Evolutionary conservation across 352 stramenopile species (phyloP).

Genomic region (Phytophthora idaei): DNA sequence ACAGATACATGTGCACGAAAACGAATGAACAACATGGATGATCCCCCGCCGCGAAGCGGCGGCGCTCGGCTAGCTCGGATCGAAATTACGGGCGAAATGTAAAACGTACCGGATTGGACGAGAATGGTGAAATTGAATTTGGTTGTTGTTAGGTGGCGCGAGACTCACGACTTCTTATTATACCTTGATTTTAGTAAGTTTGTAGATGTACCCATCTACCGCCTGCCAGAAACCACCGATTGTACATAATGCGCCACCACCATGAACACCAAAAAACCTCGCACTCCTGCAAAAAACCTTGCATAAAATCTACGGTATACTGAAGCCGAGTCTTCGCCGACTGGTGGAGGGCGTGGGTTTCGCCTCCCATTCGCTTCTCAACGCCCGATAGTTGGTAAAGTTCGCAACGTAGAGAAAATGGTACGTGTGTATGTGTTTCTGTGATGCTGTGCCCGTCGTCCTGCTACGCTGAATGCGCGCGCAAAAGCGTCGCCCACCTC

Average conservation of each 20-base stretch:
- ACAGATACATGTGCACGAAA: too few species aligned
- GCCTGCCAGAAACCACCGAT: neutral
- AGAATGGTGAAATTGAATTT: neutral
- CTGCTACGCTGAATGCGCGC: neutral
- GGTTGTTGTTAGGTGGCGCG: neutral
- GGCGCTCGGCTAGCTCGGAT: too few species aligned
- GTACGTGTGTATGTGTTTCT: constrained; percentile 32
- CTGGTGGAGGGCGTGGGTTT: constrained; percentile 53
- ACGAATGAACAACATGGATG: too few species aligned
- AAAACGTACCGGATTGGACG: too few species aligned
- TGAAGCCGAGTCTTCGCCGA: constrained; percentile 26
- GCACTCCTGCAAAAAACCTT: constrained; percentile 36
- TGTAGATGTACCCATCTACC: neutral
- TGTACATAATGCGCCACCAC: neutral
- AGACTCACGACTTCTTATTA: neutral
- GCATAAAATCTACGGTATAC: neutral
- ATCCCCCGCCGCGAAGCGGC: too few species aligned
- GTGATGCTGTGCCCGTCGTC: neutral
- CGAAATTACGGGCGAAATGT: too few species aligned
- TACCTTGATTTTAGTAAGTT: neutral
- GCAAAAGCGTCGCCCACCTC: constrained; percentile 2
- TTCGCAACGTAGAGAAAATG: constrained; percentile 43
- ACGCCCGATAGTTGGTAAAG: constrained; percentile 46
- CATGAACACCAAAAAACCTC: neutral
- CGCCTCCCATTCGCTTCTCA: constrained; percentile 42